phyloP scores from a whole-genome alignment of 108 stramenopile species.

The Seminavis robusta region DNA sequence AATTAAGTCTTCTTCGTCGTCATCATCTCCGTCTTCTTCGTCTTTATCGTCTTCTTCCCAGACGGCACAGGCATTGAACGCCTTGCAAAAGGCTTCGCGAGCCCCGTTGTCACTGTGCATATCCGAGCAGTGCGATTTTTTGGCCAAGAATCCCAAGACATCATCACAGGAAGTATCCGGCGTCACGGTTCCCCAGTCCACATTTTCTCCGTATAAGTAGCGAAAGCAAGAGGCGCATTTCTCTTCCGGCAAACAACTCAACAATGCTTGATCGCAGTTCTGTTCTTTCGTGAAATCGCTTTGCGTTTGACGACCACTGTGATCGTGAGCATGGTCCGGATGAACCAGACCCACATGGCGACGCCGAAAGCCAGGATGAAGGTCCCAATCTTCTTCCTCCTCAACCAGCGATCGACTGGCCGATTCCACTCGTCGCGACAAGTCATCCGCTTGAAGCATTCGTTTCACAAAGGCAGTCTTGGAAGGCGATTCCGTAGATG shows the following conservation, averaged over 20 bases:
- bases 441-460: too few species aligned
- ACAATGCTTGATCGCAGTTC: conserved; percentile 65
- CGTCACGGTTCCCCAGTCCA: conserved; percentile 82
- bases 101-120: conserved; percentile 28
- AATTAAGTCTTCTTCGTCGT: conserved; percentile 22
- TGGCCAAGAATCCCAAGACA: conserved; percentile 46
- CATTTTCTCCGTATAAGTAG: conserved; percentile 40
- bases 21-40: conserved; percentile 7
- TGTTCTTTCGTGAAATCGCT: too few species aligned
- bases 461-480: too few species aligned
- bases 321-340: too few species aligned
- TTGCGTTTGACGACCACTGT: too few species aligned
- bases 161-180: conserved; percentile 65
- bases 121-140: conserved; percentile 44
- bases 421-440: too few species aligned
- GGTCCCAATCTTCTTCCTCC: too few species aligned
- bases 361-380: too few species aligned
- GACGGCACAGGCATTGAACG: conserved; percentile 74
- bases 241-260: conserved; percentile 52
- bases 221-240: conserved; percentile 71
- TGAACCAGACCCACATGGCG: too few species aligned
- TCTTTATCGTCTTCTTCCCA: conserved; percentile 46
- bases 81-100: conserved; percentile 52
- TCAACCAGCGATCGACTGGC: too few species aligned
- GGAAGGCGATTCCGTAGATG: too few species aligned